Evolutionary conservation across 495 filamentous ascomycete genomes (phyloP), one percentile per base, ranked within the genome.

Genomic region (Zalerion maritima): DNA sequence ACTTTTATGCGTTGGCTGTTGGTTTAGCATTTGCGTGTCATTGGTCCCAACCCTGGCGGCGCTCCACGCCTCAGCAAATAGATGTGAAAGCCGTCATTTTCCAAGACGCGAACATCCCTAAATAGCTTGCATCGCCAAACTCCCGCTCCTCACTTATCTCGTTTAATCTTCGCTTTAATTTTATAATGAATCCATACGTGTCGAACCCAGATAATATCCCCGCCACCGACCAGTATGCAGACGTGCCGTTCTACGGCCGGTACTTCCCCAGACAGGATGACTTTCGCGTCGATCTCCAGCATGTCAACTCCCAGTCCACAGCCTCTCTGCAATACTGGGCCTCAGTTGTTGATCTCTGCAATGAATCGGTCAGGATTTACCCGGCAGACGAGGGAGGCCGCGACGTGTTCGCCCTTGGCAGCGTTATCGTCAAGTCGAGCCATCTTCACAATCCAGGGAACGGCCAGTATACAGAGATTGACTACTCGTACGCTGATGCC

Each of bases 361-460:
- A 40, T 15, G 40, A 46, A 28, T 28, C 36, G 1, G 41, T 24
- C 26, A 26, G 49, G 21, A 58, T 60, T 13, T 60, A 60, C 22
- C 41, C 41, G 8, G 46, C 34, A 31, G 40, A 45, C n/a, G 47
- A 51, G 18, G 54, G 46, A 11, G 56, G 50, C 5, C 50, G 55
- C 10, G 57, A 62, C 33, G 54, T 62, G 5, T 62, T 62, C 30
- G 54, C 57, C 13, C 38, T 60, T 22, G 58, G 60, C n/a, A 57
- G 49, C 27, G 43, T 58, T 9, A 59, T 65, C 24, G 43, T 65
- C 24, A 65, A 60, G 36, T 59, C 56, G 3, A 57, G 49, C 29
- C 54, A 60, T 38, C 51, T 60, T 21, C 42, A 56, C 18, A 17
- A 21, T 18, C 33, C 11, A 9, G 21, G 14, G 6, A 18, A 36